Percentiles rank a stretch among this genome's conserved stretches.
Evolutionary conservation across 2,329 filamentous ascomycete genomes (phyloP).

Genomic region (Fusarium torreyae): DNA sequence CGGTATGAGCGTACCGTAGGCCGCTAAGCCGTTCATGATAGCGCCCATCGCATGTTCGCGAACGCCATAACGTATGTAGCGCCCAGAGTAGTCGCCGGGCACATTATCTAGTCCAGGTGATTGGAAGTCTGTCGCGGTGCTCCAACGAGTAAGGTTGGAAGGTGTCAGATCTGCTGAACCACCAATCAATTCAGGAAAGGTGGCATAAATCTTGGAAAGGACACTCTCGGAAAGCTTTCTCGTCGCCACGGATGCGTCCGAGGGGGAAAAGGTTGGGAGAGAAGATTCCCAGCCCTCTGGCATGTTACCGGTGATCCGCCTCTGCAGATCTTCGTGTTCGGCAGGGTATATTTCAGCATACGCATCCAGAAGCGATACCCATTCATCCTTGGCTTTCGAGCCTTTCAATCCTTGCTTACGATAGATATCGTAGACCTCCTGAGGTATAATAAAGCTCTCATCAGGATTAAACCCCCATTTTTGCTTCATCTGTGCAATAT

Average conservation of each 20-base stretch:
- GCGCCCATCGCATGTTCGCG: constrained; percentile 94
- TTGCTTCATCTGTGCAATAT: constrained; percentile 92
- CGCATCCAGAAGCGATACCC: too few species aligned
- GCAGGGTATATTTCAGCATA: constrained; percentile 81
- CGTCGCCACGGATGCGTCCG: constrained; percentile 87
- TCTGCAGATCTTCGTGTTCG: constrained; percentile 84
- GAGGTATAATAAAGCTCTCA: constrained; percentile 91
- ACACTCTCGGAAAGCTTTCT: constrained; percentile 97
- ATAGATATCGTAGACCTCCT: constrained; percentile 94
- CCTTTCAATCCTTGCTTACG: constrained; percentile 86
- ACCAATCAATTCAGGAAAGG: constrained; percentile 90
- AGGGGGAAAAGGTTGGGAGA: constrained; percentile 90
- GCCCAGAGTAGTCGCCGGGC: constrained; percentile 90
- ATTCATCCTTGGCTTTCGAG: too few species aligned
- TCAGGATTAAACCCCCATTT: constrained; percentile 97
- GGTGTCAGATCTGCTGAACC: constrained; percentile 98
- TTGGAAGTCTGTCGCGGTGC: constrained; percentile 97
- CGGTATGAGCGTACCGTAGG: constrained; percentile 95
- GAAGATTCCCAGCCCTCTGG: constrained; percentile 97
- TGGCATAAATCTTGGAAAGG: constrained; percentile 86
- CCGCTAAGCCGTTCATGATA: constrained; percentile 94
- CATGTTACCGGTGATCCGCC: constrained; percentile 85
- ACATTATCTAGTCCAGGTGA: too few species aligned
- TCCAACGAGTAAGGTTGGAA: constrained; percentile 99
- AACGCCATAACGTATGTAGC: constrained; percentile 94